phyloP scores from a whole-genome alignment of 352 stramenopile species.

The Globisporangium nunn region DNA sequence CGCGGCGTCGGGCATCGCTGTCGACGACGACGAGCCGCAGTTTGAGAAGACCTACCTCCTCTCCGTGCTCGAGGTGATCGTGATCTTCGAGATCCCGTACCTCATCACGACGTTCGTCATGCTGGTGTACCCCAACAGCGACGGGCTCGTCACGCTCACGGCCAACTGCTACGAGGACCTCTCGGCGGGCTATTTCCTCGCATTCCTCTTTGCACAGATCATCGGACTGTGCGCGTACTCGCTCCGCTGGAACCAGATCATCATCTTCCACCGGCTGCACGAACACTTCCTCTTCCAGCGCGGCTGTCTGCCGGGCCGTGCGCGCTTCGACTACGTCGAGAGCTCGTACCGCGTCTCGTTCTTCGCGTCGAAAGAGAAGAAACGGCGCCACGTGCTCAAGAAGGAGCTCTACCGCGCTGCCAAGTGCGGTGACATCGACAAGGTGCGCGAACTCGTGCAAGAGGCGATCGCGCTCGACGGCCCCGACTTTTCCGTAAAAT shows the following conservation, averaged over 20 bases:
- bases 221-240: constrained; percentile 52
- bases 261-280: constrained; percentile 73
- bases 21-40: constrained; percentile 42
- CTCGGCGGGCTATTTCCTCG: constrained; percentile 16
- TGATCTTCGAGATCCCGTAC: constrained; percentile 73
- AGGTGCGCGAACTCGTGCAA: constrained; percentile 36
- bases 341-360: constrained; percentile 32
- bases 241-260: constrained; percentile 71
- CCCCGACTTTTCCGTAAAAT: constrained; percentile 50
- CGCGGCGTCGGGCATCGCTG: constrained; percentile 22
- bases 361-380: constrained; percentile 32
- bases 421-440: constrained; percentile 50
- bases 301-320: constrained; percentile 45
- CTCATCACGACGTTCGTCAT: constrained; percentile 46
- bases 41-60: constrained; percentile 68
- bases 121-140: constrained; percentile 28
- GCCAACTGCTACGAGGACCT: constrained; percentile 29
- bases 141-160: constrained; percentile 29
- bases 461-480: constrained; percentile 50
- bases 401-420: constrained; percentile 50
- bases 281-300: constrained; percentile 73
- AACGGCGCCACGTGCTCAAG: constrained; percentile 43
- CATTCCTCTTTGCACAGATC: constrained; percentile 40
- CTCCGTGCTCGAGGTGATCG: constrained; percentile 65
- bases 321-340: constrained; percentile 63